A percentile compares a stretch with the other conserved stretches of the same genome.
These are phyloP conservation scores for Lagerstroemia speciosa DNA, from an alignment of 345 rosid species.

Conservation along the genomic window DNA sequence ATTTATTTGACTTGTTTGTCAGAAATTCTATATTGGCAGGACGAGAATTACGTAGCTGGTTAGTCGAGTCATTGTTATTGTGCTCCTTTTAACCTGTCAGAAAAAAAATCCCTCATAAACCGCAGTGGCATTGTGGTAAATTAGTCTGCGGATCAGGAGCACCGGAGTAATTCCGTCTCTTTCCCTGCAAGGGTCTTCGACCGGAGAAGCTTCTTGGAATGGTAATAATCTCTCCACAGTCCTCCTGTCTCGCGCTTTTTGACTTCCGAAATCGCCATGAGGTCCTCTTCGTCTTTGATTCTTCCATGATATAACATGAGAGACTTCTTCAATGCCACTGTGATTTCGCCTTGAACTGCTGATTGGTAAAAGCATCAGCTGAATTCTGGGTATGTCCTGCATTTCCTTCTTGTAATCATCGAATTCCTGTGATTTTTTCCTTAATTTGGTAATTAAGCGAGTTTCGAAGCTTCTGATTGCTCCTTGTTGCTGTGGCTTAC, in stretches of 20 bases:
- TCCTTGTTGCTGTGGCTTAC: background rate
- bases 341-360: background rate
- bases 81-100: too few relatives aligned
- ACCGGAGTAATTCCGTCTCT: too few relatives aligned
- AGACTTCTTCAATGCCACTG: background rate
- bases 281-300: background rate
- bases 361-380: background rate
- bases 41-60: too few relatives aligned
- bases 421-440: background rate
- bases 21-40: too few relatives aligned
- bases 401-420: background rate
- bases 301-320: background rate
- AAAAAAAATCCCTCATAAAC: too few relatives aligned
- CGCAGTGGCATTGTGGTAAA: too few relatives aligned
- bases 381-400: background rate
- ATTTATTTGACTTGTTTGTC: too few relatives aligned
- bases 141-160: too few relatives aligned
- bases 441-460: background rate
- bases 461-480: background rate
- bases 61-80: too few relatives aligned
- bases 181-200: too few relatives aligned
- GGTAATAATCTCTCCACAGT: too few relatives aligned
- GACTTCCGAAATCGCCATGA: background rate
- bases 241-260: background rate
- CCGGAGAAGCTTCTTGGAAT: too few relatives aligned